Conservation (phyloP, 495 filamentous ascomycete genomes). For the Neohortaea acidophila region DNA sequence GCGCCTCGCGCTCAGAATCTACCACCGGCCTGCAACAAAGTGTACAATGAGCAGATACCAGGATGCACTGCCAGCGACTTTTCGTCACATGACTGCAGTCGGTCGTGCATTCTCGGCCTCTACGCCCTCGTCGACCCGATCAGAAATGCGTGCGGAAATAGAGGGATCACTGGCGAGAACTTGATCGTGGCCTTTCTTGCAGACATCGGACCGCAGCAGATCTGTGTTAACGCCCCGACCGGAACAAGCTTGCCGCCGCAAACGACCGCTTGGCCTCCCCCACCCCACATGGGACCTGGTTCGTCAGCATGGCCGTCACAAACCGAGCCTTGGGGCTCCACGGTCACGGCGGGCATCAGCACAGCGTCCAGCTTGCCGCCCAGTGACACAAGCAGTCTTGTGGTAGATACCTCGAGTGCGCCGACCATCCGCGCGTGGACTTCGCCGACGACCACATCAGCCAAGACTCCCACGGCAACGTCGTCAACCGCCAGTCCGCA, state of each 20-base stretch:
- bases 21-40: constrained; percentile 7
- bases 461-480: constrained; percentile 1
- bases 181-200: constrained; percentile 13
- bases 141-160: constrained; percentile 17
- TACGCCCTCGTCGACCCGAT: constrained; percentile 16
- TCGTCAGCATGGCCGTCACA: too few species aligned
- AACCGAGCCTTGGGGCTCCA: too few species aligned
- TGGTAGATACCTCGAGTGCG: not conserved
- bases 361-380: not conserved
- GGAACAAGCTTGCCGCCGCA: too few species aligned
- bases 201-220: constrained; percentile 2
- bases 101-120: constrained; percentile 22
- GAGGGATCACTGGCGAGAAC: constrained; percentile 3
- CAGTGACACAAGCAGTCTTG: not conserved
- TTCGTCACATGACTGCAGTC: constrained; percentile 18
- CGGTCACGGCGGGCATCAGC: not conserved
- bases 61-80: constrained; percentile 26
- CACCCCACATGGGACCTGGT: too few species aligned
- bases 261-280: too few species aligned
- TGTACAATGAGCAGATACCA: constrained; percentile 18
- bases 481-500: not conserved
- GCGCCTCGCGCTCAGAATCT: constrained; percentile 10
- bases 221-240: constrained; percentile 9
- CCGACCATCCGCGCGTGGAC: not conserved
- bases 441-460: not conserved